phyloP scores from a whole-genome alignment of 495 filamentous ascomycete genomes.

The Collariella sp. region DNA sequence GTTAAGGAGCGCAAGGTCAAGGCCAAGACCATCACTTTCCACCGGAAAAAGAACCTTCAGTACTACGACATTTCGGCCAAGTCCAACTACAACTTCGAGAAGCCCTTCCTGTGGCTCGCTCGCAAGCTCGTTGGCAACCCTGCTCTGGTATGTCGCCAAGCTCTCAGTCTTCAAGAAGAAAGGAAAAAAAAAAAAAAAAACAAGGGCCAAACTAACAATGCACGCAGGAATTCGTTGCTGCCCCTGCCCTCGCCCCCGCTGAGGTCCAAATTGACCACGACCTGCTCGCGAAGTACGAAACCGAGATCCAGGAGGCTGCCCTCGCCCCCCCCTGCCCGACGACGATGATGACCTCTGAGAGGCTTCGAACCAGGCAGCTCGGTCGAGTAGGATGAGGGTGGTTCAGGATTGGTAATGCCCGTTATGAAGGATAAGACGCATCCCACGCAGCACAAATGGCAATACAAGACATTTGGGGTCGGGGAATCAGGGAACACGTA shows the following conservation, averaged over 20 bases:
- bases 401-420: constrained; percentile 24
- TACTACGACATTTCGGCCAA: constrained; percentile 99
- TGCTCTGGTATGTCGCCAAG: constrained; percentile 56
- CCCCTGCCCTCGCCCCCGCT: constrained; percentile 86
- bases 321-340: constrained; percentile 77
- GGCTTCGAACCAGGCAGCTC: constrained; percentile 6
- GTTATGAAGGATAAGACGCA: constrained; percentile 25
- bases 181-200: too few species aligned
- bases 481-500: constrained; percentile 7
- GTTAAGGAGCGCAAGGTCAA: constrained; percentile 99
- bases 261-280: constrained; percentile 78
- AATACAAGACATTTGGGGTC: constrained; percentile 17
- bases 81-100: constrained; percentile 99
- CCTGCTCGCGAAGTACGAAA: constrained; percentile 70
- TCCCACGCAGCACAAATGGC: constrained; percentile 15
- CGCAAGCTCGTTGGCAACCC: constrained; percentile 97
- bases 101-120: constrained; percentile 99
- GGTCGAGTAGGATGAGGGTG: constrained; percentile 6
- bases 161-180: too few species aligned
- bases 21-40: constrained; percentile 99
- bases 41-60: constrained; percentile 99
- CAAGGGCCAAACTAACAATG: constrained; percentile 9
- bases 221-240: constrained; percentile 88
- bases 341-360: constrained; percentile 65
- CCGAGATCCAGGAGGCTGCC: constrained; percentile 84